These are phyloP conservation scores for Terana coerulea DNA, from an alignment of 768 basidiomycete genomes.

Conservation along the genomic window DNA sequence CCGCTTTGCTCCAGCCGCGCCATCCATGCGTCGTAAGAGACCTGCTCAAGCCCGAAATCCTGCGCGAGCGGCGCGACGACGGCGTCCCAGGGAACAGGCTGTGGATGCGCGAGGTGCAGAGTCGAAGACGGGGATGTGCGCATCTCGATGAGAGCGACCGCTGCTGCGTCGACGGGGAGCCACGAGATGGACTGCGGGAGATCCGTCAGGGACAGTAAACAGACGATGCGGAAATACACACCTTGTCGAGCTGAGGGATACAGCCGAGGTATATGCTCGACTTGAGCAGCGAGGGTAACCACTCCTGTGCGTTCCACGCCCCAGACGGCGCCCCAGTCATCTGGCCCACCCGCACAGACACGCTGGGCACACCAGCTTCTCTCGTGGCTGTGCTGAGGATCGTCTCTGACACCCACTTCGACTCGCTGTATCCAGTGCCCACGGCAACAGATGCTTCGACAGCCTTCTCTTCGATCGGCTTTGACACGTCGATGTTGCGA, in stretches of 20 bases:
- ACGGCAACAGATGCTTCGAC: slow-evolving; percentile 18
- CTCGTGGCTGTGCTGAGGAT: slow-evolving; percentile 17
- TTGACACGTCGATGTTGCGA: slow-evolving; percentile 1
- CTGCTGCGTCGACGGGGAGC: slow-evolving; percentile 25
- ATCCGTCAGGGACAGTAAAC: too few species aligned
- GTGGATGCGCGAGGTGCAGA: slow-evolving; percentile 24
- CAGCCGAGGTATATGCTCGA: slow-evolving; percentile 4
- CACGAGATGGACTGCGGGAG: slow-evolving; percentile 18
- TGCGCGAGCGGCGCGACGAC: slow-evolving; percentile 15
- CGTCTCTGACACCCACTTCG: slow-evolving; percentile 29
- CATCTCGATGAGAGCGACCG: slow-evolving; percentile 22
- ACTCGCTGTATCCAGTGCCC: slow-evolving; percentile 29
- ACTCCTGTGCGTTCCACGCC: slow-evolving; percentile 35
- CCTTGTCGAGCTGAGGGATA: slow-evolving; percentile 1
- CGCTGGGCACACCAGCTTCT: slow-evolving; percentile 19
- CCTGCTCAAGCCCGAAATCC: slow-evolving; percentile 20
- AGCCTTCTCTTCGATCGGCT: slow-evolving; percentile 15
- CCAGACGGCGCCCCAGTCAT: slow-evolving; percentile 33
- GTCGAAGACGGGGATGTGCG: slow-evolving; percentile 10
- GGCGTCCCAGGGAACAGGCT: slow-evolving; percentile 18
- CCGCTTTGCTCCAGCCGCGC: slow-evolving; percentile 5
- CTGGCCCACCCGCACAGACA: slow-evolving; percentile 35
- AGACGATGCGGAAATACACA: not conserved
- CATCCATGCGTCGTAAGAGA: slow-evolving; percentile 25
- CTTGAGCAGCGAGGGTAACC: slow-evolving; percentile 31